Evolutionary conservation across 768 basidiomycete species (phyloP), one percentile per base, ranked within the genome.

Genomic region (Boletus reticuloceps): DNA sequence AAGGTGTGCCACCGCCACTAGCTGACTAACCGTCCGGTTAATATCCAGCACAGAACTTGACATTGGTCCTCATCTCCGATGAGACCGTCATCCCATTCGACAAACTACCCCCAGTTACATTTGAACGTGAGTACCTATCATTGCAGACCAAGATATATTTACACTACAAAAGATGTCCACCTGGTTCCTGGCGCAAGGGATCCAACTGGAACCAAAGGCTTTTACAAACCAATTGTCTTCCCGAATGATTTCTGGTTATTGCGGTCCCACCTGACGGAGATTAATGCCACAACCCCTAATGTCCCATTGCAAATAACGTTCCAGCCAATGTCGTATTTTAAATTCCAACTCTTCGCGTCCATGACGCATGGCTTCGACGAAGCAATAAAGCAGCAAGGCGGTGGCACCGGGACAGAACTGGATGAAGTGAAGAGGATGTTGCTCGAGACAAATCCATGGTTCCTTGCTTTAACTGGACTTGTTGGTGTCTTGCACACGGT

Each of bases 341-440:
- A 94, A 71, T 95, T 94, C 77, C 89, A 94, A 64, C 67, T 94
- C 12, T 93, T 88, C 66, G 84, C 91, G 0, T 82, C 87, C 2
- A 84, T 98, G 84, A 86, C 89, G 27, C 84, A 84, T 47, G 86
- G 92, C 3, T 94, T 98, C 70, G 85, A 91, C 42, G 90, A 94
- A 69, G 90, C 91, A 17, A 80, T 84, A n/a, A 85, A 87, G 68
- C 81, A 87, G 58, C 86, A 89, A 63, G 85, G 86, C 19, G 79
- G 78, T 14, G 75, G 75, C 2, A 77, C 78, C 29, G 75, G 75
- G 12, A 81, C 84, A 29, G 96, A 98, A 69, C 70, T 98, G 41
- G 96, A 99, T 69, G 96, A 98, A 75, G 74, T 99, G 63, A 99
- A 99, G 75, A 79, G 94, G 54, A 96, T 96, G 89, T 74, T 99